Evolutionary conservation across 805 yeast species (phyloP), one percentile per base, ranked within the genome.

Genomic region (Diddensiella transvaalensis): DNA sequence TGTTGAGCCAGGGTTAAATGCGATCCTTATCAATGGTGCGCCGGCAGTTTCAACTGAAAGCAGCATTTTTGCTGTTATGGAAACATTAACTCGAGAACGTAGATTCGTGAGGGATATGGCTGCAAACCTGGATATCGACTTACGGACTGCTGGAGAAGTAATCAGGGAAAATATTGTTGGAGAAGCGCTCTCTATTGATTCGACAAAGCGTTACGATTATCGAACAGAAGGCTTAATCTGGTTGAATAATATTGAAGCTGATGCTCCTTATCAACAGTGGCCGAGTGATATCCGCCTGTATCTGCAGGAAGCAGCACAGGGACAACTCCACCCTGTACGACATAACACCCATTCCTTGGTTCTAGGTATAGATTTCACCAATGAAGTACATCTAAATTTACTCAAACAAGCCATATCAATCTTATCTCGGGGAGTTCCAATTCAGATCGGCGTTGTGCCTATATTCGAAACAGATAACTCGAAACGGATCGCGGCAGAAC

Each of bases 371-470:
- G 81, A 83, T 54, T 68, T 88, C 18, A 68, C 81, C 1, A 71
- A 79, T 52, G 68, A 69, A 11, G 66, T 69, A 2, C 83, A 85
- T 29, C 58, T 83, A 1, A 71, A 73, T 22, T 68, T 80, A 2
- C 58, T 80, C n/a, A 70, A 50, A 8, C 61, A 58, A 29, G 46
- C 69, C 1, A 36, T 58, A 38, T 51, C 57, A 35, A 46, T 68
- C 19, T 45, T 63, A 3, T 53, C 74, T 10, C 75, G 78, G 38
- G 79, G 80, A 1, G 73, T 85, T 15, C 87, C 96, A 0, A 85
- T 89, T 54, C 84, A 90, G 63, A 60, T 91, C 44, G 99, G 97
- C 4, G 53, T 91, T 2, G 69, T 91, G n/a, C 96, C 98, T 0
- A 49, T 85, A 2, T 56, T 52, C 3, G 49, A 52, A 11, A 52